Evolutionary conservation across 371 early-diverging fungal genomes (phyloP), one percentile per base, ranked within the genome.

Genomic region (Mortierella sp.): DNA sequence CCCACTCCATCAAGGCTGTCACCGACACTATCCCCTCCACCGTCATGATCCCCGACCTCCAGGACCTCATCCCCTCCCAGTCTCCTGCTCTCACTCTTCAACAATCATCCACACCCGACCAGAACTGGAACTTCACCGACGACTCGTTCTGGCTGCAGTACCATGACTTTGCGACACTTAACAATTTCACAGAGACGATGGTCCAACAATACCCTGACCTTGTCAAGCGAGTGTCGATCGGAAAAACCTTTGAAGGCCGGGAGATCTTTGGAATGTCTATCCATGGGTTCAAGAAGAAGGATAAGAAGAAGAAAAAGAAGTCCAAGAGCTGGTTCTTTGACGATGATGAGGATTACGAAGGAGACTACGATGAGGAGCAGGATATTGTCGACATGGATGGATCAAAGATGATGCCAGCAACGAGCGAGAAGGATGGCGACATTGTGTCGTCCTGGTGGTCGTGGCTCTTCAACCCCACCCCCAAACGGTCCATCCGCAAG

Each of bases 241-340:
- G 91, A 16, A 72, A 86, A 35, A 88, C 90, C 5, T 81, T 83
- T 78, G 88, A 89, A 74, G 89, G 88, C 14, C 82, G 89, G 16
- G 85, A 87, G 63, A 82, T 91, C 18, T 83, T 78, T 72, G 91
- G 88, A 27, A 77, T 91, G 68, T 75, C 80, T 11, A 83, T 91
- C 44, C 84, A 81, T 75, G 78, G 83, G 27, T 78, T 72, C 63
- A 71, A 79, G 54, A 14, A 68, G 70, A 73, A 74, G 35, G 65
- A 48, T 51, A 35, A 73, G 27, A 29, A 73, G 49, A 21, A 56
- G 56, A 56, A 54, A 54, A 58, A 27, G 32, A 38, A 68, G 43
- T 41, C 24, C 3, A 68, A 38, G 68, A 24, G 24, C 21, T 68
- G 68, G 68, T 68, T 68, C 68, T 41, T 68, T 41, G 38, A 7